Evolutionary conservation across 2,329 filamentous ascomycete species (phyloP), one percentile per base, ranked within the genome.

Genomic region (Ceratocystiopsis sp.): DNA sequence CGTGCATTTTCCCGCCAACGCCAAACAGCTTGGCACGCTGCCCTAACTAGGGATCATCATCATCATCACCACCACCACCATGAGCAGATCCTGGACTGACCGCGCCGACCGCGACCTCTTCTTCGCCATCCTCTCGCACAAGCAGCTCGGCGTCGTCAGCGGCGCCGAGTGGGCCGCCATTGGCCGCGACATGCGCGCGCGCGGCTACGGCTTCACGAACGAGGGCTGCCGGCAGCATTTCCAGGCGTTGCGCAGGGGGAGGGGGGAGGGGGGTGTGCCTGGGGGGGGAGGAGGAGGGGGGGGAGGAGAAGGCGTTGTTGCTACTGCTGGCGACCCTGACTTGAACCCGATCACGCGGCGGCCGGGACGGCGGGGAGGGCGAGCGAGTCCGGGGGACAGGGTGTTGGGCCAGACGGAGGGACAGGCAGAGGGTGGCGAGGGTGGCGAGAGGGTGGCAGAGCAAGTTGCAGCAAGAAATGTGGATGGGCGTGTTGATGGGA

Each of bases 161-260:
- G 72, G 71, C 45, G 59, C 62, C 15, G 73, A 77, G 71, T 77
- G 73, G 73, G 69, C 64, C 25, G 72, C 66, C 35, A 76, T 77
- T 51, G 73, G 73, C 48, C 72, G 71, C 55, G 64, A 72, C 48
- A 76, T 77, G 73, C 65, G 73, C 47, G 57, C 59, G 34, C 52
- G 75, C 45, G 72, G 73, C 44, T 76, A 77, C 52, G 70, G 71
- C 57, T 76, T 77, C 56, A 76, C 73, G 16, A 76, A 77, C 61
- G 72, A 77, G 55, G 73, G 73, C 51, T 76, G 73, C 51, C 70
- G 73, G 35, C 73, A 76, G 61, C 73, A 76, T 52, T 76, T 76
- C 45, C 73, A 76, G 52, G 71, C 71, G 25, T 63, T 77, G 16
- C 63, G 71, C 21, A 60, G 72, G 37, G 64, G 69, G 18, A 69